Evolutionary conservation across 768 basidiomycete species (phyloP).

Genomic region (Leccinum uliginosum): DNA sequence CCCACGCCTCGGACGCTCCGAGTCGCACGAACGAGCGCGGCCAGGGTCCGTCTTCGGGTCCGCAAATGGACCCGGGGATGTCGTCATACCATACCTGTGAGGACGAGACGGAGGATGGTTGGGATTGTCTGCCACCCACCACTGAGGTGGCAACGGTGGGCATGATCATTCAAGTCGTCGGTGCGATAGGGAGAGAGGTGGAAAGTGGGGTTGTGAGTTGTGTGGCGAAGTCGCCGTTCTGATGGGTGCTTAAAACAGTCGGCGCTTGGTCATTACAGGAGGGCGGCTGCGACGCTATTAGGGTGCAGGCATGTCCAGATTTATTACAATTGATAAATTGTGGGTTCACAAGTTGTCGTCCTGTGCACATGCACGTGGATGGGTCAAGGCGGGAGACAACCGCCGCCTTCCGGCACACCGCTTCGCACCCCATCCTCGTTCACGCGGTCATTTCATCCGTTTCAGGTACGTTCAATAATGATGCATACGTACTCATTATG

Average conservation of each 20-base stretch:
- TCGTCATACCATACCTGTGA: slow-evolving; percentile 54
- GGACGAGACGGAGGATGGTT: slow-evolving; percentile 18
- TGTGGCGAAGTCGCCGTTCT: slow-evolving; percentile 6
- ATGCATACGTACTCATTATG: slow-evolving; percentile 10
- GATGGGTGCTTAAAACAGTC: slow-evolving; percentile 26
- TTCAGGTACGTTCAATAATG: slow-evolving; percentile 7
- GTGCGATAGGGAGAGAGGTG: background rate
- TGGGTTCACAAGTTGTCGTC: slow-evolving; percentile 10
- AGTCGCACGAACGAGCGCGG: slow-evolving; percentile 55
- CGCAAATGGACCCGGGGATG: slow-evolving; percentile 58
- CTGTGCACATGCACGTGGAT: slow-evolving; percentile 28
- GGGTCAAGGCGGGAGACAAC: slow-evolving; percentile 6
- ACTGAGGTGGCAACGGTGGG: slow-evolving; percentile 14
- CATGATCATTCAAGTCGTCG: slow-evolving; percentile 14
- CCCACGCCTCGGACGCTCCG: slow-evolving; percentile 48
- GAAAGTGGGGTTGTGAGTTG: background rate
- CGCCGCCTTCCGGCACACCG: slow-evolving; percentile 12
- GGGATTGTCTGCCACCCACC: slow-evolving; percentile 9
- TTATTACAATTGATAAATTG: slow-evolving; percentile 17
- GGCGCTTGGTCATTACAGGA: slow-evolving; percentile 26
- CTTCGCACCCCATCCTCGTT: slow-evolving; percentile 3
- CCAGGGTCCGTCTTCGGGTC: slow-evolving; percentile 63
- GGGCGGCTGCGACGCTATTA: slow-evolving; percentile 14
- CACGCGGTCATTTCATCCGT: slow-evolving; percentile 26
- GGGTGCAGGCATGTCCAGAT: slow-evolving; percentile 18